These are phyloP conservation scores for Fraxinus albicans DNA, from an alignment of 305 asterid genomes.

Conservation along the genomic window DNA sequence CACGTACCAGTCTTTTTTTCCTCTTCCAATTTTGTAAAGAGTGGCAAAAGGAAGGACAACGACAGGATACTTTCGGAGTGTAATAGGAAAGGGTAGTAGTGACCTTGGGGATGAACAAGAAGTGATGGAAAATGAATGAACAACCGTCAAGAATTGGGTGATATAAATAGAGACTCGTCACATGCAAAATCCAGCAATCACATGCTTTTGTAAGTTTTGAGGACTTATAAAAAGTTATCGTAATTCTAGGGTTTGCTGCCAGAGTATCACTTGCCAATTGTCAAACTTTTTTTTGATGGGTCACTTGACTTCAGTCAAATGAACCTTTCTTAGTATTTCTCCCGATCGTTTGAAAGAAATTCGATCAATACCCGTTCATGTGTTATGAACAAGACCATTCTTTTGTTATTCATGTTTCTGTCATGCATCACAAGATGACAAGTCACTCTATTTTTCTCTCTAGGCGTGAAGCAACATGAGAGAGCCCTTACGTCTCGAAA, in stretches of 20 bases:
- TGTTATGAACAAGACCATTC: neutral
- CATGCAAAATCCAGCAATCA: constrained; percentile 18
- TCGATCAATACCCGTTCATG: neutral
- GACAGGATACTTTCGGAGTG: neutral
- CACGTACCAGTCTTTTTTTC: constrained; percentile 16
- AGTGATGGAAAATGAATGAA: neutral
- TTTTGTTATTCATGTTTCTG: too few species aligned
- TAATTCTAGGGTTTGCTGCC: neutral
- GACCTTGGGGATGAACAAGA: neutral
- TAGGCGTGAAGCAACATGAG: neutral
- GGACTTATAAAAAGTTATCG: neutral
- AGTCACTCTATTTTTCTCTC: neutral
- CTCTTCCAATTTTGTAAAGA: neutral
- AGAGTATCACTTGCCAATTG: neutral
- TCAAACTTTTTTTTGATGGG: neutral
- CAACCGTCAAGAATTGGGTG: neutral
- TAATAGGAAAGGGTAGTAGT: neutral
- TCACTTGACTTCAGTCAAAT: neutral
- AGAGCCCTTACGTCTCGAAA: neutral
- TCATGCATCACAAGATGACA: neutral
- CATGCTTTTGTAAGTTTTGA: neutral
- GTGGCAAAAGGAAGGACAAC: neutral
- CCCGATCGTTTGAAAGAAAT: neutral
- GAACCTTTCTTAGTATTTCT: neutral
- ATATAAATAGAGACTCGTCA: neutral